Conservation (phyloP, 1,139 yeast species). For the Hyphopichia khmerensis region DNA sequence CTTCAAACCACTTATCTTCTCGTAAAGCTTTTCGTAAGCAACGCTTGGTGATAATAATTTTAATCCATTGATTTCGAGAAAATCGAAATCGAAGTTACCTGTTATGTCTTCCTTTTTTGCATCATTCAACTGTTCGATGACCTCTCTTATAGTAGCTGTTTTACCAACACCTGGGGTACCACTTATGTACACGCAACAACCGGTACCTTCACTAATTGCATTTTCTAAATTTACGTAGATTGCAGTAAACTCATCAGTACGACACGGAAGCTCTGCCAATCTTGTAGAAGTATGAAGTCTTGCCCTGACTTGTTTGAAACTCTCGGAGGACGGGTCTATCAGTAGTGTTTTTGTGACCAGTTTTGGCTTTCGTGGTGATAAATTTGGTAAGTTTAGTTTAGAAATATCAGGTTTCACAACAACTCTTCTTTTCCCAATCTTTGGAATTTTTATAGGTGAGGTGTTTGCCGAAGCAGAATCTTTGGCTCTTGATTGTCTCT, state of each 20-base stretch:
- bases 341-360: background rate
- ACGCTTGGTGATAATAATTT: constrained; percentile 79
- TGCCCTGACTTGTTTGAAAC: constrained; percentile 56
- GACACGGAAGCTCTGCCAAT: constrained; percentile 72
- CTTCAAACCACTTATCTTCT: constrained; percentile 61
- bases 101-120: constrained; percentile 41
- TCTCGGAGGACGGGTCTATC: constrained; percentile 32
- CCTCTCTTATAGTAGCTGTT: constrained; percentile 91
- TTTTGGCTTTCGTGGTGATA: constrained; percentile 20
- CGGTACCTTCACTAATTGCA: constrained; percentile 70
- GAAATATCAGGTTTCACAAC: constrained; percentile 24
- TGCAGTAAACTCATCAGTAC: constrained; percentile 83
- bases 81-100: constrained; percentile 50
- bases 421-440: constrained; percentile 28
- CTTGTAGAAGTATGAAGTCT: constrained; percentile 65
- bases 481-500: background rate
- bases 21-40: constrained; percentile 86
- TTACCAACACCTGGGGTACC: constrained; percentile 99
- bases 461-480: constrained; percentile 4
- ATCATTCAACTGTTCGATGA: constrained; percentile 61
- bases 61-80: constrained; percentile 86
- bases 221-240: constrained; percentile 71
- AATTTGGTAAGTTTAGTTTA: constrained; percentile 22
- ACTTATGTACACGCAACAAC: constrained; percentile 85
- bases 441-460: constrained; percentile 17